phyloP scores from a whole-genome alignment of 1,284 basidiomycete genomes.

The Tylopilus sp. region DNA sequence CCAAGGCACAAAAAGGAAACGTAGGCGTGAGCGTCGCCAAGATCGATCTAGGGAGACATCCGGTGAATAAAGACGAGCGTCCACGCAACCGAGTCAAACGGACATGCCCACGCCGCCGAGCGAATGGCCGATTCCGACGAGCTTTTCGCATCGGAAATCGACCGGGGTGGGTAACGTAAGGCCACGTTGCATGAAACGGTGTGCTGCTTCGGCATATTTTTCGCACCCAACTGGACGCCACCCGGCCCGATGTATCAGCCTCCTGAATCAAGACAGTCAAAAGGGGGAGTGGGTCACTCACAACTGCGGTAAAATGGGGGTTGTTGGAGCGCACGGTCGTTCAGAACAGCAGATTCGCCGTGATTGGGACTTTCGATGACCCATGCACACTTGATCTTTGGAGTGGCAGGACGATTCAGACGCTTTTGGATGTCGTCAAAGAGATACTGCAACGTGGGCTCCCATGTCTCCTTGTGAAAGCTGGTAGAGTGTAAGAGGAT shows the following conservation, averaged over 20 bases:
- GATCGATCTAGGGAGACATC: slow-evolving; percentile 45
- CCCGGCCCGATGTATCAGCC: neutral
- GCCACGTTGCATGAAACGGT: slow-evolving; percentile 50
- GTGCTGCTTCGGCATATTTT: slow-evolving; percentile 53
- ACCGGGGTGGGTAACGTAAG: slow-evolving; percentile 38
- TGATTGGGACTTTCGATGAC: slow-evolving; percentile 55
- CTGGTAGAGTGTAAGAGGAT: slow-evolving; percentile 61
- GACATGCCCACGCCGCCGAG: slow-evolving; percentile 62
- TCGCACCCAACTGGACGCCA: slow-evolving; percentile 52
- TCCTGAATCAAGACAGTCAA: neutral
- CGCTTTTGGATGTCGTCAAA: slow-evolving; percentile 16
- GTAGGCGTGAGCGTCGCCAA: slow-evolving; percentile 46
- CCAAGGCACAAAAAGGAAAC: slow-evolving; percentile 45
- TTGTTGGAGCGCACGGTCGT: slow-evolving; percentile 39
- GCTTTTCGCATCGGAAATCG: slow-evolving; percentile 47
- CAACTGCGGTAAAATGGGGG: slow-evolving; percentile 46
- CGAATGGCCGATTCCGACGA: slow-evolving; percentile 63
- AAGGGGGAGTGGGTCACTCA: slow-evolving; percentile 25
- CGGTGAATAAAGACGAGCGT: slow-evolving; percentile 10
- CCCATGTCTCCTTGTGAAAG: slow-evolving; percentile 69
- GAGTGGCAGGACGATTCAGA: neutral
- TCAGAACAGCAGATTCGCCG: slow-evolving; percentile 45
- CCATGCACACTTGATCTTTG: slow-evolving; percentile 51
- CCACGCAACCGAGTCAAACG: slow-evolving; percentile 21
- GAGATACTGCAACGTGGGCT: slow-evolving; percentile 45